Base-by-base conservation (phyloP, 768 basidiomycete genomes). In the Rhizopogon roseolus region DNA sequence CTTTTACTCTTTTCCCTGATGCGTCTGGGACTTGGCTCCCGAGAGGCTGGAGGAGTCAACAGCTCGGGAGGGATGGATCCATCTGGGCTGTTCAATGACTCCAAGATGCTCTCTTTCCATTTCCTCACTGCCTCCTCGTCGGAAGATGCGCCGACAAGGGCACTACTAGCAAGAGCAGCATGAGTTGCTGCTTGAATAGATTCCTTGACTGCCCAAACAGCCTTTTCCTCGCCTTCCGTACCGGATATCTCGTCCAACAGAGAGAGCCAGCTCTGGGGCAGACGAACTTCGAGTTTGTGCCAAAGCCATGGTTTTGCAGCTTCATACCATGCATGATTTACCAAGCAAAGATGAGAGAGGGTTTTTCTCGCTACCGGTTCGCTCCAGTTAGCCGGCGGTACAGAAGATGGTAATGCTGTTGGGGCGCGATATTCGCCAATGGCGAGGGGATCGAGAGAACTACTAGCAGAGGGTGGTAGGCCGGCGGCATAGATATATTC, bases 271-370 rank as follows among this genome's bases (percentile, higher is more conserved):
- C 81, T 84, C n/a, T 85, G 80, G 9, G 91, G 91, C 5, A 93
- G 79, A 5, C 89, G 81, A 49, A 94, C 86, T 66, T 93, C 91
- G 57, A 93, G 74, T 55, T 84, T 84, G 54, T 80, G 81, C 90
- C 91, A 94, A 5, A 94, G 73, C 88, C 87, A 93, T 0, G 90
- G 90, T 60, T 86, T 87, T n/a, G 91, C 88, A 1, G 89, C 91
- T 28, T 82, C 80, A 63, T 84, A 82, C 87, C 88, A 93, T 3
- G 82, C 77, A 62, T 76, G 86, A 62, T 84, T 89, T 41, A 91
- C 89, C 56, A 89, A 79, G 61, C 86, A 90, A 41, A 93, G 83
- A 60, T 69, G 83, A 5, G 81, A 76, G 19, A 94, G 76, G 0
- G 91, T 85, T 54, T 69, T 75, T 11, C 90, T 81, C 25, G 82